Base-by-base conservation (phyloP, 1,284 basidiomycete species). In the Omphalotus olearius region DNA sequence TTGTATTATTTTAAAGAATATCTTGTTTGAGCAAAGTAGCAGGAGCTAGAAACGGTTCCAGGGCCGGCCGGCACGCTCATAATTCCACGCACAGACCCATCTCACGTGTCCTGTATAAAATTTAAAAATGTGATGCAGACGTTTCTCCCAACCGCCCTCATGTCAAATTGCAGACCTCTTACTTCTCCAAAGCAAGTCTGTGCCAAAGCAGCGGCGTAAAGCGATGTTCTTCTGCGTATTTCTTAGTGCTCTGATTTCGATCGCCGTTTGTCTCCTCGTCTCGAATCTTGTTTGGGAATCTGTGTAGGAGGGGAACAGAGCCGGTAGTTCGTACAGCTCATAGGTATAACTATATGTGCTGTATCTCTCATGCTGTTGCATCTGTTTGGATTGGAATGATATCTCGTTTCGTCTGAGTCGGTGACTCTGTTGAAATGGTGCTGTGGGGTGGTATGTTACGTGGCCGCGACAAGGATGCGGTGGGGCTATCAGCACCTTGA, bases 181-280 rank as follows among this genome's bases (percentile, higher is more conserved):
- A 58, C 55, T 56, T 52, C 23, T 56, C 54, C 56, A 66, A 57
- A 69, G 68, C 64, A 64, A 64, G 71, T 69, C 67, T 78, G 76
- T 75, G 76, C 76, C 76, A 76, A 72, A 72, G 70, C 63, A 75
- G 75, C 68, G 23, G 75, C 75, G 70, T 60, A 77, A 52, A 79
- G 43, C 51, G 56, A 71, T 50, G 52, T 23, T 23, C 23, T 23
- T 23, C 23, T 23, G 23, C 23, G 23, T 66, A 72, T 69, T 62
- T 78, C 75, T 76, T 66, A 77, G 75, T 70, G 76, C 75, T 74
- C 69, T 44, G 42, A 68, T 66, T 66, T 61, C 55, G 53, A 64
- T 67, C 64, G 23, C 57, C 62, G 69, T 69, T 62, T 59, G 56
- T 64, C 60, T 37, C 42, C 23, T 23, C 23, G 5, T 23, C 23